Percentiles rank a stretch among this genome's conserved stretches.
phyloP scores from a whole-genome alignment of 2,329 filamentous ascomycete species.

The Karstenula rhodostoma region DNA sequence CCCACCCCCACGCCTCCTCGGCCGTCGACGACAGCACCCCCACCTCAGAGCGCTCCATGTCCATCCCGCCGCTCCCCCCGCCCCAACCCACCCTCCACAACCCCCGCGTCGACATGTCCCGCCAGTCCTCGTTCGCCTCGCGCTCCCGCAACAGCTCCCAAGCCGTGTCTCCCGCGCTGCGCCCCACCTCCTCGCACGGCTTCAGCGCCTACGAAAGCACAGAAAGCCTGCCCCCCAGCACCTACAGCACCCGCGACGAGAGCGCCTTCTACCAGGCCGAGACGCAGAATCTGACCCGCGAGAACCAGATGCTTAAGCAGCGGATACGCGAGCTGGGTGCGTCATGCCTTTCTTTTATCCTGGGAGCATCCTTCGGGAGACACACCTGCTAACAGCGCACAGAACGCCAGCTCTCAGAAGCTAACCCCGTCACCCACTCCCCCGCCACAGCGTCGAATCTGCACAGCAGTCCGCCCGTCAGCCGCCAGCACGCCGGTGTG shows the following conservation, averaged over 20 bases:
- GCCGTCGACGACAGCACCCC: slow-evolving; percentile 63
- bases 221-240: slow-evolving; percentile 66
- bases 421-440: slow-evolving; percentile 43
- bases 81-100: slow-evolving; percentile 57
- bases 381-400: slow-evolving; percentile 13
- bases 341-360: neutral
- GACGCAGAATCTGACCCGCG: slow-evolving; percentile 77
- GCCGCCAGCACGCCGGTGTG: slow-evolving; percentile 18
- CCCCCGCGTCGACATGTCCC: slow-evolving; percentile 52
- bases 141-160: slow-evolving; percentile 50
- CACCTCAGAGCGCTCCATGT: slow-evolving; percentile 57
- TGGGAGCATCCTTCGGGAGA: neutral
- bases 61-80: slow-evolving; percentile 46
- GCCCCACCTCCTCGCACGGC: slow-evolving; percentile 59
- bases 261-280: slow-evolving; percentile 83
- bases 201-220: slow-evolving; percentile 57
- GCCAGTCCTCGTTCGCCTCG: slow-evolving; percentile 53
- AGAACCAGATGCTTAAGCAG: slow-evolving; percentile 83
- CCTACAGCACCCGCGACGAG: slow-evolving; percentile 65
- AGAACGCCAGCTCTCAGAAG: slow-evolving; percentile 48
- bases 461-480: slow-evolving; percentile 29
- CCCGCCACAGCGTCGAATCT: slow-evolving; percentile 40
- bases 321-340: slow-evolving; percentile 76
- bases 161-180: slow-evolving; percentile 56
- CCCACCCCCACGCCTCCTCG: slow-evolving; percentile 50